Evolutionary conservation across 768 basidiomycete genomes (phyloP).

Genomic region (Roridomyces roridus): DNA sequence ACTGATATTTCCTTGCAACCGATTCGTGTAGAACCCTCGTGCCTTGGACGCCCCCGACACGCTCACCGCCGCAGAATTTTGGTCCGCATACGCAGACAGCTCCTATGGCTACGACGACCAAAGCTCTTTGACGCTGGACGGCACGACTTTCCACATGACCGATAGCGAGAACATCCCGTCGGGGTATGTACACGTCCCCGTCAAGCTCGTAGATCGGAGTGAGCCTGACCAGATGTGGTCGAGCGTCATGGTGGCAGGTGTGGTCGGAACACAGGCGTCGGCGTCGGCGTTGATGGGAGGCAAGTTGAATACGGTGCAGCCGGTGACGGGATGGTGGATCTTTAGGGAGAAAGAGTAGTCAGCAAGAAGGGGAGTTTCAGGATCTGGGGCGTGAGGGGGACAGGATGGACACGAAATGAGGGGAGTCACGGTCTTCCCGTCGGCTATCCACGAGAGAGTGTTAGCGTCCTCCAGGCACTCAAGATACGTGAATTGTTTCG

Average conservation of each 20-base stretch:
- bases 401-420: not conserved
- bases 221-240: not conserved
- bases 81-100: too few relatives aligned
- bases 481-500: slow-evolving; percentile 17
- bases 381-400: not conserved
- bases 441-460: not conserved
- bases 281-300: not conserved
- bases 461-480: slow-evolving; percentile 11
- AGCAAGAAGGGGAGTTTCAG: slow-evolving; percentile 16
- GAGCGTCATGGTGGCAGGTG: not conserved
- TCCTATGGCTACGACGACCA: too few relatives aligned
- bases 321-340: not conserved
- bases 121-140: too few relatives aligned
- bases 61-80: too few relatives aligned
- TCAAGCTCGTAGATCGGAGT: not conserved
- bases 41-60: too few relatives aligned
- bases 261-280: not conserved
- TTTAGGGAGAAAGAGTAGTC: not conserved
- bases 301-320: not conserved
- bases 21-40: too few relatives aligned
- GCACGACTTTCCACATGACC: not conserved
- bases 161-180: not conserved
- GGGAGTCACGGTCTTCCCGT: not conserved
- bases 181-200: not conserved
- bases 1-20: too few relatives aligned